Base-by-base conservation (phyloP, 1,139 yeast genomes). In the Lodderomyces beijingensis region DNA sequence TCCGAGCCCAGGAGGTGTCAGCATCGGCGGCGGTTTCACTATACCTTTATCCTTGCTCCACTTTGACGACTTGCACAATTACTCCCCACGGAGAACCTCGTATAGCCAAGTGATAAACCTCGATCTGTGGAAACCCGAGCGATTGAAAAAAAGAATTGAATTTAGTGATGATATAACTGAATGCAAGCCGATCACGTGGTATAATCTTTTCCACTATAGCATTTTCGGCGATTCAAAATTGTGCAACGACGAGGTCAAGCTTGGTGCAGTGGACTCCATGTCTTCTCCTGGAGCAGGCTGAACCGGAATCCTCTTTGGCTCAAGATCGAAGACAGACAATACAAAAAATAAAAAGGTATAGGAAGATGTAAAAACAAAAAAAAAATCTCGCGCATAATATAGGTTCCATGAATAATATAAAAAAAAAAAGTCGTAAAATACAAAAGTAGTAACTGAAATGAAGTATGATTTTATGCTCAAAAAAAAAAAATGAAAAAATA, bases 131-230 rank as follows among this genome's bases (percentile, higher is more conserved):
- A 30, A 32, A 21, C 31, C 32, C 7, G 16, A 27, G 35, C 26
- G 12, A 18, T 19, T 19, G 22, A 19, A n/a, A n/a, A 19, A 19
- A 19, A 8, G 22, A 19, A 19, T 19, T 19, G 22, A 24, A 28
- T 32, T 27, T 16, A 49, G 53, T 31, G 38, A 42, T 16, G 54
- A 45, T 19, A 9, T 19, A 19, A 19, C 22, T n/a, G n/a, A 53
- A 25, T 71, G 77, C 50, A 68, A 62, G 33, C 61, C 60, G n/a
- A 62, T 70, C 10, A 70, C 74, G 1, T 71, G 77, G 77, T 65
- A 49, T 35, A 70, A 63, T 38, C 63, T 70, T 1, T 65, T 71
- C 43, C 73, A 63, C 40, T 70, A 69, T 35, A 62, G 72, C 33
- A 54, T 70, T 14, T 70, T 70, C 46, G 76, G 76, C 0, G 65